phyloP scores from a whole-genome alignment of 2,329 filamentous ascomycete species.

The Penicillium freii region DNA sequence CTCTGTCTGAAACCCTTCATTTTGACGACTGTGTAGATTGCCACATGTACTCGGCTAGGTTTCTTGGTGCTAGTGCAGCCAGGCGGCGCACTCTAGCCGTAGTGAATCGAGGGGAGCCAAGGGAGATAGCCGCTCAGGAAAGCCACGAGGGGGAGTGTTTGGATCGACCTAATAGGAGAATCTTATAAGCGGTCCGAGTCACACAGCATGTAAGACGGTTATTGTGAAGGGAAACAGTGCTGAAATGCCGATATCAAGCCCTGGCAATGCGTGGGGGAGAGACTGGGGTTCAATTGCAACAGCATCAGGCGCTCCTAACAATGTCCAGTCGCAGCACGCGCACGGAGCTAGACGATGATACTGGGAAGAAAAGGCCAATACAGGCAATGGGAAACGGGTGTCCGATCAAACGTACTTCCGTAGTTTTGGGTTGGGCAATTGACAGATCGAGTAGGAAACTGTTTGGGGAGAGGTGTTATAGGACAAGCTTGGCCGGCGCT shows the following conservation, averaged over 20 bases:
- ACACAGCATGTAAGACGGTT: slow-evolving; percentile 11
- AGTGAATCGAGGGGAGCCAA: slow-evolving; percentile 25
- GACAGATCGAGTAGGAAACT: slow-evolving; percentile 9
- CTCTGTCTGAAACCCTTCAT: slow-evolving; percentile 98
- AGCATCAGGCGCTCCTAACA: slow-evolving; percentile 6
- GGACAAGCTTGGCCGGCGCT: slow-evolving; percentile 24
- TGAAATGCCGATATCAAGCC: neutral
- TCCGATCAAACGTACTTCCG: slow-evolving; percentile 18
- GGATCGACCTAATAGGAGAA: slow-evolving; percentile 30
- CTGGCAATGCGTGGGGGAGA: neutral
- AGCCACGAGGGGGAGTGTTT: slow-evolving; percentile 30
- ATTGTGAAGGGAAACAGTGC: neutral
- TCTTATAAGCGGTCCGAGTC: slow-evolving; percentile 29
- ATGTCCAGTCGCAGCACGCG: slow-evolving; percentile 24
- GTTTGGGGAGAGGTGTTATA: slow-evolving; percentile 14
- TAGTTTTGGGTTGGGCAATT: slow-evolving; percentile 18
- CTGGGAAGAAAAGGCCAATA: slow-evolving; percentile 9
- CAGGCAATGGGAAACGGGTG: slow-evolving; percentile 2
- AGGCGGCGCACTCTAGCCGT: slow-evolving; percentile 37
- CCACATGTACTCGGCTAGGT: slow-evolving; percentile 37
- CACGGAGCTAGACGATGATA: slow-evolving; percentile 22
- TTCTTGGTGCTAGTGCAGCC: slow-evolving; percentile 38
- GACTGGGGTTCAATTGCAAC: slow-evolving; percentile 16
- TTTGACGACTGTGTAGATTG: slow-evolving; percentile 48
- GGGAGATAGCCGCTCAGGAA: slow-evolving; percentile 23